phyloP scores from a whole-genome alignment of 495 filamentous ascomycete genomes.

The Polyplosphaeria fusca region DNA sequence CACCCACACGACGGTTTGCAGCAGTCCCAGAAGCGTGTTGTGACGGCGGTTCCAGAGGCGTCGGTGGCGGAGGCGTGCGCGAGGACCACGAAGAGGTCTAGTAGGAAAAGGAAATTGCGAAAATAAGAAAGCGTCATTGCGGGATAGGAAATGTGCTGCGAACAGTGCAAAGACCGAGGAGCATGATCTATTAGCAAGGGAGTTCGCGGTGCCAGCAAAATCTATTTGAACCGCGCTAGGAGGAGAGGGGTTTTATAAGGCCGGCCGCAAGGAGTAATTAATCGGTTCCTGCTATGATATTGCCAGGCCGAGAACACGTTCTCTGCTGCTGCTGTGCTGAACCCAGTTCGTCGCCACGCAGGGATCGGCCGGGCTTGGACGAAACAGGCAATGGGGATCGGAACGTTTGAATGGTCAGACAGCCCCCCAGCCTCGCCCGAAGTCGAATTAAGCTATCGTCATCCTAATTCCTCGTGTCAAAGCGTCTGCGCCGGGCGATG shows the following conservation, averaged over 20 bases:
- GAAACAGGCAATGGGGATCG: conserved; percentile 11
- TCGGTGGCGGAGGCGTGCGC: conserved; percentile 13
- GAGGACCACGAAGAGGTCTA: conserved; percentile 49
- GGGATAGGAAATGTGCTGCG: conserved; percentile 29
- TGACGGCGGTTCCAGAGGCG: conserved; percentile 38
- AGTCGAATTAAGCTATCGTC: conserved; percentile 33
- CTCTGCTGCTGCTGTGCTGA: conserved; percentile 15
- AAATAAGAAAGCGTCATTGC: conserved; percentile 31
- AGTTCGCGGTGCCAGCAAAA: conserved; percentile 26
- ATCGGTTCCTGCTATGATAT: conserved; percentile 24
- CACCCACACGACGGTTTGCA: conserved; percentile 68
- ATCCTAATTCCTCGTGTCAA: conserved; percentile 14
- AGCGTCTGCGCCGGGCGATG: conserved; percentile 6
- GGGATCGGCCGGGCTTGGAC: conserved; percentile 27
- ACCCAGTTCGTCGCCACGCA: conserved; percentile 25
- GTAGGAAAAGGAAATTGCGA: conserved; percentile 54
- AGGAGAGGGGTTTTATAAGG: conserved; percentile 28
- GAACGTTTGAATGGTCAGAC: conserved; percentile 3
- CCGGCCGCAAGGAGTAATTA: conserved; percentile 32
- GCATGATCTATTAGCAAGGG: conserved; percentile 29
- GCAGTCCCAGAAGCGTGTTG: conserved; percentile 68
- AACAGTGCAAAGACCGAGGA: conserved; percentile 23
- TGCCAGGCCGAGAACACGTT: conserved; percentile 22
- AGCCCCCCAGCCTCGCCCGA: conserved; percentile 19
- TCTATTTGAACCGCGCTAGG: conserved; percentile 32